Conservation (phyloP, 2,329 filamentous ascomycete species). For the Lasiodiplodia theobromae region DNA sequence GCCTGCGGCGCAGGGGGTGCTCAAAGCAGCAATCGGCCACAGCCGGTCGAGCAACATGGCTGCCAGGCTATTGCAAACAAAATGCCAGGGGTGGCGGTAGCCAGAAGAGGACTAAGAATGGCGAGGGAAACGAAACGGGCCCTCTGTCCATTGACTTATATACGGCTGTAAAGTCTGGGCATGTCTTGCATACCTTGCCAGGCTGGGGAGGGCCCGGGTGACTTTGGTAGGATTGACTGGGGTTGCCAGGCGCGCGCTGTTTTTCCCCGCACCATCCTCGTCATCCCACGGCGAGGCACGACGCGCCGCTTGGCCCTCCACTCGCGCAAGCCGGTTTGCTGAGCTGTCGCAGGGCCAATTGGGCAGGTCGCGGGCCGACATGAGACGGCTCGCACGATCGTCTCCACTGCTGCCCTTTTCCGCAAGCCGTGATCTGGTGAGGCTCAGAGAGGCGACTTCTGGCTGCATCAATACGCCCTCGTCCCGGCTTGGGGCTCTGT, state of each 20-base stretch:
- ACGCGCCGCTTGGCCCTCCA: constrained; percentile 5
- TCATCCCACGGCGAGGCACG: constrained; percentile 7
- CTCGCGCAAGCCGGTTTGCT: not conserved
- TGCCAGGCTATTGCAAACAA: not conserved
- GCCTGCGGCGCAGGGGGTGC: constrained; percentile 8
- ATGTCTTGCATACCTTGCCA: constrained; percentile 19
- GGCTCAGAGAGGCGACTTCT: not conserved
- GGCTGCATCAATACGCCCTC: not conserved
- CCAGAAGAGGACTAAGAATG: constrained; percentile 2
- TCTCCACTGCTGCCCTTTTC: constrained; percentile 4
- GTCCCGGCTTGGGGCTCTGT: constrained; percentile 4
- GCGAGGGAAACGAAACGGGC: constrained; percentile 10
- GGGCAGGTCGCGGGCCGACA: constrained; percentile 16
- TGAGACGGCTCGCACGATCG: not conserved
- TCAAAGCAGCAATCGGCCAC: constrained; percentile 8
- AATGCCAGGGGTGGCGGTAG: too few relatives aligned
- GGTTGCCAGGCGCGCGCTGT: not conserved
- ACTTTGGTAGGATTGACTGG: constrained; percentile 5
- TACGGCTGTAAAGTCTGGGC: constrained; percentile 6
- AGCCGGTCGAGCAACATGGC: constrained; percentile 20
- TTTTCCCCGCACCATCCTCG: constrained; percentile 25
- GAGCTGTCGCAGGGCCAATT: constrained; percentile 8
- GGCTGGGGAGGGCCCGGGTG: not conserved
- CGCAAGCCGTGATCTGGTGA: not conserved
- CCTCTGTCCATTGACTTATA: constrained; percentile 22